These are phyloP conservation scores for Quercus gilva DNA, from an alignment of 306 rosid species.

Conservation along the genomic window DNA sequence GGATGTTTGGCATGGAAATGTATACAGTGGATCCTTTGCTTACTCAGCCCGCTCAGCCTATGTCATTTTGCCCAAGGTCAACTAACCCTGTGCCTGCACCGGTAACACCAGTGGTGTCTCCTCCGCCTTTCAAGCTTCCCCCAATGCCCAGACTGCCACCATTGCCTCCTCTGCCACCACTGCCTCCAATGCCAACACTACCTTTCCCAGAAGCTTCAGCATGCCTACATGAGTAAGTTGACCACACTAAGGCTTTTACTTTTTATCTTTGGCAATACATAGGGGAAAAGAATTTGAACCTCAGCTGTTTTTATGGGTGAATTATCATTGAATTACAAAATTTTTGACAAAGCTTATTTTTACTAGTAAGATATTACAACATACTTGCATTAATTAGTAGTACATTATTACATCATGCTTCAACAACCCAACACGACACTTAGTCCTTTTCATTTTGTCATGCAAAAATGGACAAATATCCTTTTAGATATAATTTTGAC, in stretches of 20 bases:
- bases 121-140: conserved; percentile 48
- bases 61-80: conserved; percentile 65
- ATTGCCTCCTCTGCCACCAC: conserved; percentile 28
- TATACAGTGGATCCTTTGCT: conserved; percentile 71
- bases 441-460: no score
- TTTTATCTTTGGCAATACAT: not conserved
- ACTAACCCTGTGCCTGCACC: conserved; percentile 48
- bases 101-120: conserved; percentile 24
- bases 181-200: conserved; percentile 24
- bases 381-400: no score
- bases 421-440: no score
- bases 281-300: no score
- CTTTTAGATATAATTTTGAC: no score
- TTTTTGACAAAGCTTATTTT: no score
- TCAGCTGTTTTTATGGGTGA: no score
- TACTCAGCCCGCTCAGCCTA: conserved; percentile 75
- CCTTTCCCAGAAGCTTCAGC: conserved; percentile 65
- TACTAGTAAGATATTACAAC: no score
- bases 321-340: no score
- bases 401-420: no score
- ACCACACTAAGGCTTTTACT: not conserved
- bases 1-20: conserved; percentile 70
- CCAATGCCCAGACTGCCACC: conserved; percentile 32
- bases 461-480: no score
- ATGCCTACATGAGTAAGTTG: conserved; percentile 68